Conservation (phyloP, 2,329 filamentous ascomycete species). For the Penicillium sp. region DNA sequence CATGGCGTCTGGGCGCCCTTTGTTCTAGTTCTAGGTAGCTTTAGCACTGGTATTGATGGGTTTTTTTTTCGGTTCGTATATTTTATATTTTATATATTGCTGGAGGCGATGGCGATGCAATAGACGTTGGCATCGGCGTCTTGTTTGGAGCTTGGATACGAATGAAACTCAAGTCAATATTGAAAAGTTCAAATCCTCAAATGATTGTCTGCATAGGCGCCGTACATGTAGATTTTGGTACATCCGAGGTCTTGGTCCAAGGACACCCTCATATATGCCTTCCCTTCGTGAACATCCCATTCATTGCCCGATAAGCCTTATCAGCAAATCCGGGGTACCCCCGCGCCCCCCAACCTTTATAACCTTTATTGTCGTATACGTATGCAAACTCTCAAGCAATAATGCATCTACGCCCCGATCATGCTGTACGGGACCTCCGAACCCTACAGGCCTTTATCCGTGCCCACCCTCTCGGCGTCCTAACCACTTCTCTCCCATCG, state of each 20-base stretch:
- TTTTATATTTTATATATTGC: neutral
- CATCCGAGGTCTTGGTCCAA: too few species aligned
- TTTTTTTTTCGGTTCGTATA: neutral
- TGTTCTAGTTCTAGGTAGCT: constrained; percentile 41
- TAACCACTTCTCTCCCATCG: constrained; percentile 20
- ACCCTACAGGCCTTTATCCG: constrained; percentile 22
- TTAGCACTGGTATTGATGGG: neutral
- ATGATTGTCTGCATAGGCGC: too few species aligned
- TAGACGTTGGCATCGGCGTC: constrained; percentile 10
- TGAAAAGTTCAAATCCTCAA: neutral
- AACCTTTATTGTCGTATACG: too few species aligned
- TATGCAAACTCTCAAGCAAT: neutral
- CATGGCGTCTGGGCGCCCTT: constrained; percentile 62
- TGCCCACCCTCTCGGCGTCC: constrained; percentile 17
- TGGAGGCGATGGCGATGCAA: constrained; percentile 3
- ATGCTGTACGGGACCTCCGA: constrained; percentile 15
- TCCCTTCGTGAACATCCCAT: neutral
- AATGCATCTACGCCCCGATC: constrained; percentile 21
- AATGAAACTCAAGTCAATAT: neutral
- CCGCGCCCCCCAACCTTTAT: too few species aligned
- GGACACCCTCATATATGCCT: too few species aligned
- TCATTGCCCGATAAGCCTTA: constrained; percentile 11
- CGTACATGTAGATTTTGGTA: too few species aligned
- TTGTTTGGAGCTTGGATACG: neutral
- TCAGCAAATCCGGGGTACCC: constrained; percentile 18